Base-by-base conservation (phyloP, 176 grass and related monocot genomes). In the Hsuehochloa calcarea region DNA sequence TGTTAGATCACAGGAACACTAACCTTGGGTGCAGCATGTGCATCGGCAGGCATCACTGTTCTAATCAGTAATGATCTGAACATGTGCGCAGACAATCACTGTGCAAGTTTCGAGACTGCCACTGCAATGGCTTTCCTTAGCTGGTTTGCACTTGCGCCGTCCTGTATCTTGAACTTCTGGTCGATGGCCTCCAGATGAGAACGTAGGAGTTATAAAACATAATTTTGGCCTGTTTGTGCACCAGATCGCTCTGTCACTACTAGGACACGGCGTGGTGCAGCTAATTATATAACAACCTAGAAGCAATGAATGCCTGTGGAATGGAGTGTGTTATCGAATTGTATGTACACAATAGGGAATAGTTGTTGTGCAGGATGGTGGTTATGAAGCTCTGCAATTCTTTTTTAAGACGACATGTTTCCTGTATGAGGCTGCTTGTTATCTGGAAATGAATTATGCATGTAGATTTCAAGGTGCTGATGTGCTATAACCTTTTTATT, bases 121-220 rank as follows among this genome's bases (percentile, higher is more conserved):
- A 90, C 93, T 1, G 91, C 91, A 5, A 92, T 97, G 95, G 91
- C 95, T 79, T 97, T 97, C 72, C 83, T 97, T 58, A 93, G 92
- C 77, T 97, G 95, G 95, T 97, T 97, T 80, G 95, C 95, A 4
- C 87, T 95, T 37, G 94, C 91, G 0, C 95, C 93, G 3, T 95
- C 95, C 5, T 97, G 89, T 63, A 66, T 95, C 78, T 82, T 97
- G 44, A 97, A 97, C 88, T 97, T 97, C 77, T 93, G 93, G 95
- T 90, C 93, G 20, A 81, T 95, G 83, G 95, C 91, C 64, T 84
- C 91, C n/a, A 90, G 87, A 70, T 97, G 83, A 90, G 51, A 73
- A 65, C 7, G 81, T 27, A 70, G 19, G 46, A 51, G 65, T 22
- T 52, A 39, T 43, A 50, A 51, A 78, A 43, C 29, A 74, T 64